Evolutionary conservation across 2,329 filamentous ascomycete genomes (phyloP).

Genomic region (Pyrenophora graminea): DNA sequence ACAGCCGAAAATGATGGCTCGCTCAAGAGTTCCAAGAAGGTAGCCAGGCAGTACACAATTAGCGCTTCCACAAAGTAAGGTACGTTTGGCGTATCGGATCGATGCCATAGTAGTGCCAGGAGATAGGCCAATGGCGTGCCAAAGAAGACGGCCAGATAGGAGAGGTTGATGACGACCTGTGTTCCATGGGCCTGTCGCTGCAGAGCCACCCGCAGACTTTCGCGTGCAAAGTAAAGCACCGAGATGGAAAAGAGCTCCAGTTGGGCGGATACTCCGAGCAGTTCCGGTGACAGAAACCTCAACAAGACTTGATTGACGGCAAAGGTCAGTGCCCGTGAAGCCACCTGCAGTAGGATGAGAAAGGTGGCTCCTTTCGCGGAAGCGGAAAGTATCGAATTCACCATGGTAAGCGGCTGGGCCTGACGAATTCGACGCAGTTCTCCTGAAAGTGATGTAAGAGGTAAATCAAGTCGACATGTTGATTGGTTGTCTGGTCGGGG

Average conservation of each 20-base stretch:
- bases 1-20: constrained; percentile 90
- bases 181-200: constrained; percentile 69
- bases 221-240: constrained; percentile 91
- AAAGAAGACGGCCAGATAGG: constrained; percentile 75
- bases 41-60: constrained; percentile 60
- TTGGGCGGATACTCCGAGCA: constrained; percentile 85
- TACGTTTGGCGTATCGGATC: constrained; percentile 56
- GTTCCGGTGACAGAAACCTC: constrained; percentile 80
- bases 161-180: constrained; percentile 85
- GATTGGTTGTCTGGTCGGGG: constrained; percentile 25
- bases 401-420: constrained; percentile 26
- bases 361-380: constrained; percentile 76
- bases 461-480: constrained; percentile 24
- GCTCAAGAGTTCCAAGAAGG: constrained; percentile 74
- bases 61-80: constrained; percentile 67
- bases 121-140: constrained; percentile 67
- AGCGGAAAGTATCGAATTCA: constrained; percentile 44
- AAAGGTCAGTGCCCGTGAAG: constrained; percentile 88
- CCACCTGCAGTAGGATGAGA: constrained; percentile 84
- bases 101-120: constrained; percentile 71
- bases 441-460: constrained; percentile 9
- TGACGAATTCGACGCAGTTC: constrained; percentile 8
- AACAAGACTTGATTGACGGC: constrained; percentile 88
- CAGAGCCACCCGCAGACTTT: constrained; percentile 87
- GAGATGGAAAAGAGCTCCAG: constrained; percentile 92